These are phyloP conservation scores for Acanthochlamys bracteata DNA, from an alignment of 106 monocot genomes.

Conservation along the genomic window DNA sequence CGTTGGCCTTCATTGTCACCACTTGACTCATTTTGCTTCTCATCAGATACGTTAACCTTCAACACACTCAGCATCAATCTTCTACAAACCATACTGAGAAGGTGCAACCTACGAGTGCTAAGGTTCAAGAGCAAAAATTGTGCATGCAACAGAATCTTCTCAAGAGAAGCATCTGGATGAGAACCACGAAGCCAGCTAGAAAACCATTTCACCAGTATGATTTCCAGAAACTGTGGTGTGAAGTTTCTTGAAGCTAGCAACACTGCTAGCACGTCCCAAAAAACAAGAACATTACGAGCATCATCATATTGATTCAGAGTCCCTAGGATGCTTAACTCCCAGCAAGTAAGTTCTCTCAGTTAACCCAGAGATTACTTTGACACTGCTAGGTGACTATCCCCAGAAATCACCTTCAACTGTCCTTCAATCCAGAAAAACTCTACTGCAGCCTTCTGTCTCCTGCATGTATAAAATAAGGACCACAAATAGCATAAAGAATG, in stretches of 20 bases:
- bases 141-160: conserved; percentile 26
- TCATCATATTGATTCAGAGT: conserved; percentile 45
- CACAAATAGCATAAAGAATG: background rate
- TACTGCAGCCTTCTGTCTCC: conserved; percentile 73
- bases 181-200: conserved; percentile 45
- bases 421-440: conserved; percentile 61
- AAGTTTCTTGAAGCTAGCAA: conserved; percentile 32
- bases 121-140: conserved; percentile 18
- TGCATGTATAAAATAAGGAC: conserved; percentile 12
- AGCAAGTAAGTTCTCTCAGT: conserved; percentile 32
- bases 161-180: conserved; percentile 19
- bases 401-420: conserved; percentile 18
- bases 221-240: conserved; percentile 31
- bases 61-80: conserved; percentile 28
- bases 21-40: background rate
- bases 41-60: conserved; percentile 10
- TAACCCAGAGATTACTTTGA: conserved; percentile 7
- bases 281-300: conserved; percentile 31
- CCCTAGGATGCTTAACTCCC: conserved; percentile 54
- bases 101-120: conserved; percentile 42
- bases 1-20: conserved; percentile 6
- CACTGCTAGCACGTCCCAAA: conserved; percentile 55
- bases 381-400: conserved; percentile 12
- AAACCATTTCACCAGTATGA: conserved; percentile 49
- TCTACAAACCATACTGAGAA: conserved; percentile 70